A percentile compares a stretch with the other conserved stretches of the same genome.
Conservation (phyloP, 345 rosid genomes). For the Linum usitatissimum region DNA sequence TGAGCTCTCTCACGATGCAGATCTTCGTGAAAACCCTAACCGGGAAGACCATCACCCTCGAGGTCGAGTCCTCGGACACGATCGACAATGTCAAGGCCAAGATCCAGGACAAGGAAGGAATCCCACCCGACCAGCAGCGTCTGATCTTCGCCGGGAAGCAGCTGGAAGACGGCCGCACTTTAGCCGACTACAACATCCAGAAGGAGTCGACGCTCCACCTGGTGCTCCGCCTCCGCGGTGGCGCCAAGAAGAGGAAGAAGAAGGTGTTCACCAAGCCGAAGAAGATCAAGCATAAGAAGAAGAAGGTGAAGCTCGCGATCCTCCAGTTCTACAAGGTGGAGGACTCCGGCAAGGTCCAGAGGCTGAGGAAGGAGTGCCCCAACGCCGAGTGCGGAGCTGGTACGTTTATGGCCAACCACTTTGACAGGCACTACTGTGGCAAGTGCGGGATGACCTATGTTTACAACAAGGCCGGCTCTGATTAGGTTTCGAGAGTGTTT, state of each 20-base stretch:
- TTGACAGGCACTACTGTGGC: constrained; percentile 1
- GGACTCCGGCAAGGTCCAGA: constrained; percentile 3
- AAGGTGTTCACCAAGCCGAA: constrained; percentile 4
- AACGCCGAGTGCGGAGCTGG: constrained; percentile 2
- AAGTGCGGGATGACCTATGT: constrained; percentile 3
- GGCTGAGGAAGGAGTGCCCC: constrained; percentile 6
- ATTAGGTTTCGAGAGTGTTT: not conserved
- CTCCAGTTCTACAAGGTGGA: constrained; percentile 9
- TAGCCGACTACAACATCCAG: constrained; percentile 5
- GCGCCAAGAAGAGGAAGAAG: constrained; percentile 9
- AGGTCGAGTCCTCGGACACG: constrained; percentile 5
- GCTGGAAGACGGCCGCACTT: constrained; percentile 5
- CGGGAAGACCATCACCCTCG: constrained; percentile 5
- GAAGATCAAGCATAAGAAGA: constrained; percentile 6
- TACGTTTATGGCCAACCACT: constrained; percentile 3
- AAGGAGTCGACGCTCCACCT: constrained; percentile 7
- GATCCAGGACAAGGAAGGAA: constrained; percentile 8
- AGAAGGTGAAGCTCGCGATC: constrained; percentile 5
- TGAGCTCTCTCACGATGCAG: not conserved
- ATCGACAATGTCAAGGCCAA: constrained; percentile 5
- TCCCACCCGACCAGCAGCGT: constrained; percentile 5
- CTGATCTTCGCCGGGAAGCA: constrained; percentile 7
- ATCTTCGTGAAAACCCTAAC: constrained; percentile 7
- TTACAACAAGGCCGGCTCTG: constrained; percentile 1
- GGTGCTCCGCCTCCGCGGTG: constrained; percentile 6